phyloP scores from a whole-genome alignment of 2,329 filamentous ascomycete genomes.

The Apiospora koreana region DNA sequence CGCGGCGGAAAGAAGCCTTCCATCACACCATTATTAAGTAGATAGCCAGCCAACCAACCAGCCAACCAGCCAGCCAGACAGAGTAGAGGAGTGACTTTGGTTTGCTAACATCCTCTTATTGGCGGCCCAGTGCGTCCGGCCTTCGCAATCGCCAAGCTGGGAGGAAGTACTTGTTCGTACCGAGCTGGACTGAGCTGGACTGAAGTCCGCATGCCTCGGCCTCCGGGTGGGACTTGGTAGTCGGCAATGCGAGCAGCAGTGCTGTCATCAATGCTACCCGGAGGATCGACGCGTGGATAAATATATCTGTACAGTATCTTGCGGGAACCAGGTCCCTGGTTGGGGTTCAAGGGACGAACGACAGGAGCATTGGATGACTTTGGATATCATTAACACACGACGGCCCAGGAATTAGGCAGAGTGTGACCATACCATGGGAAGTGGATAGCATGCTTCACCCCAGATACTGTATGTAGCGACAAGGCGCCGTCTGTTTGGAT shows the following conservation, averaged over 20 bases:
- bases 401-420: not conserved
- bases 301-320: not conserved
- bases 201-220: not conserved
- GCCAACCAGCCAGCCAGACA: too few relatives aligned
- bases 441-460: not conserved
- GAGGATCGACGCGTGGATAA: not conserved
- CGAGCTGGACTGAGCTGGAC: not conserved
- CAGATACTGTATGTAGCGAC: not conserved
- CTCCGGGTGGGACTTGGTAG: not conserved
- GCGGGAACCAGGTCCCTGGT: not conserved
- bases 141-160: not conserved
- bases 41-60: not conserved
- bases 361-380: not conserved
- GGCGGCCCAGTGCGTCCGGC: not conserved
- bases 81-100: not conserved
- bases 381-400: not conserved
- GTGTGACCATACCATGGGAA: not conserved
- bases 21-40: not conserved
- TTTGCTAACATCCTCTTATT: not conserved
- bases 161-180: not conserved
- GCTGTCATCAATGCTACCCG: not conserved
- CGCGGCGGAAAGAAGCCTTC: not conserved
- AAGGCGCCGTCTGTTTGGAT: not conserved
- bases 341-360: not conserved
- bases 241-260: not conserved